Evolutionary conservation across 2,329 filamentous ascomycete species (phyloP).

Genomic region (Blastomyces percursus): DNA sequence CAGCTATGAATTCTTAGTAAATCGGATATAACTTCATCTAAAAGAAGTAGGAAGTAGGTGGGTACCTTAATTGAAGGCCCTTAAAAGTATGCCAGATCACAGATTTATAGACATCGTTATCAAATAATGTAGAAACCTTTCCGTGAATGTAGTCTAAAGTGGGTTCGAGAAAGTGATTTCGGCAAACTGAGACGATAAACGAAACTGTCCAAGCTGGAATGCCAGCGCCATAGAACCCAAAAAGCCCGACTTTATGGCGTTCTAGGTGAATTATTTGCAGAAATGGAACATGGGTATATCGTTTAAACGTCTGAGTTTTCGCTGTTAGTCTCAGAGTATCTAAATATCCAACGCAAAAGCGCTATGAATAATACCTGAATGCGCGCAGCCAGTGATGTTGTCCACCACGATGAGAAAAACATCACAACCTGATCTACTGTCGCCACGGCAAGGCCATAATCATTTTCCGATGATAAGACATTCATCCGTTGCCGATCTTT

Average conservation of each 20-base stretch:
- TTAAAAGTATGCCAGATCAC: constrained; percentile 21
- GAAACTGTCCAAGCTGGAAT: constrained; percentile 32
- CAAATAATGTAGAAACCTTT: constrained; percentile 17
- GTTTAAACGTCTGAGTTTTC: constrained; percentile 27
- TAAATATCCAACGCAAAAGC: constrained; percentile 5
- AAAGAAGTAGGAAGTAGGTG: neutral
- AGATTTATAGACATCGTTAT: constrained; percentile 20
- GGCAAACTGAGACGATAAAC: constrained; percentile 28
- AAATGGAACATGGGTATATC: constrained; percentile 29
- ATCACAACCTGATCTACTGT: constrained; percentile 32
- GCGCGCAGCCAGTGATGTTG: constrained; percentile 27
- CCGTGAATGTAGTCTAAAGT: constrained; percentile 23
- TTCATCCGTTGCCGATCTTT: constrained; percentile 31
- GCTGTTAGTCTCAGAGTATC: constrained; percentile 9
- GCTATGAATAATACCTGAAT: constrained; percentile 26
- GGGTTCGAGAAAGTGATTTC: constrained; percentile 29
- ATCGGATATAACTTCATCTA: neutral
- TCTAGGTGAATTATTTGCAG: constrained; percentile 30
- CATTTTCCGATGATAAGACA: constrained; percentile 32
- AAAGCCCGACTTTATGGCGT: constrained; percentile 22
- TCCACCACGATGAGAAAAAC: constrained; percentile 35
- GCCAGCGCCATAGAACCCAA: constrained; percentile 33
- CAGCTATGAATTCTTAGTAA: constrained; percentile 22
- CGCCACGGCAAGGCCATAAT: constrained; percentile 33
- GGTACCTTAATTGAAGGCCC: constrained; percentile 9